Evolutionary conservation across 1,284 basidiomycete species (phyloP).

Genomic region (Marasmius oreades): DNA sequence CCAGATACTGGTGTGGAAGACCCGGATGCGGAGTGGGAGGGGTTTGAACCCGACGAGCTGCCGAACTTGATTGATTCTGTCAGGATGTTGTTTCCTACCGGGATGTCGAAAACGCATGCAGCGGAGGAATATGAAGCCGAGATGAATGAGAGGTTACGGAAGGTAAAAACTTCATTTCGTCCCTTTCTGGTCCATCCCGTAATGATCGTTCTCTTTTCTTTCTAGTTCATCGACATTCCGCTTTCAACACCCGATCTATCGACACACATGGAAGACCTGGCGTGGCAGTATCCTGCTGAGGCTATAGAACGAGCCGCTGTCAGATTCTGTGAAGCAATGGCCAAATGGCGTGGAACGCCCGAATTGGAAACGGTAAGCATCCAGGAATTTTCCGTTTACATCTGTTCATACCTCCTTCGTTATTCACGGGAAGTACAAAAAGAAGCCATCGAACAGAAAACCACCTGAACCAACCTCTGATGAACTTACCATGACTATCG

Average conservation of each 20-base stretch:
- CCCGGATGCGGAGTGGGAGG: slow-evolving; percentile 38
- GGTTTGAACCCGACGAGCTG: slow-evolving; percentile 74
- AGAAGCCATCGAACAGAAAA: slow-evolving; percentile 11
- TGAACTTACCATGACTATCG: slow-evolving; percentile 1
- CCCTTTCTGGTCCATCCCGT: slow-evolving; percentile 7
- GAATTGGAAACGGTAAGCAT: slow-evolving; percentile 70
- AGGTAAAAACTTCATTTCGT: slow-evolving; percentile 36
- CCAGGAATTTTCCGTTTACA: slow-evolving; percentile 2
- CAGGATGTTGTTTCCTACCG: slow-evolving; percentile 62
- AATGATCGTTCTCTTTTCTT: background rate
- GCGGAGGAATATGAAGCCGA: slow-evolving; percentile 52
- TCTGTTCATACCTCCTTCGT: background rate
- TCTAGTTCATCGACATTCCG: slow-evolving; percentile 74
- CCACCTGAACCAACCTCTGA: background rate
- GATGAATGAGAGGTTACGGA: slow-evolving; percentile 64
- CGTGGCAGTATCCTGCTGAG: slow-evolving; percentile 75
- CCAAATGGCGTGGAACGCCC: slow-evolving; percentile 76
- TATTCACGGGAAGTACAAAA: slow-evolving; percentile 6
- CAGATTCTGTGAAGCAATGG: slow-evolving; percentile 74
- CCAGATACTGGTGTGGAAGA: background rate
- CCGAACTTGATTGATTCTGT: slow-evolving; percentile 64
- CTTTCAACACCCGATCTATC: slow-evolving; percentile 65
- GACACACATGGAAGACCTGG: slow-evolving; percentile 76
- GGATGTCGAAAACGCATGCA: slow-evolving; percentile 23
- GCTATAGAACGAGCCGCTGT: slow-evolving; percentile 75